Conservation (phyloP, 495 filamentous ascomycete species). For the Penicillium lagena region DNA sequence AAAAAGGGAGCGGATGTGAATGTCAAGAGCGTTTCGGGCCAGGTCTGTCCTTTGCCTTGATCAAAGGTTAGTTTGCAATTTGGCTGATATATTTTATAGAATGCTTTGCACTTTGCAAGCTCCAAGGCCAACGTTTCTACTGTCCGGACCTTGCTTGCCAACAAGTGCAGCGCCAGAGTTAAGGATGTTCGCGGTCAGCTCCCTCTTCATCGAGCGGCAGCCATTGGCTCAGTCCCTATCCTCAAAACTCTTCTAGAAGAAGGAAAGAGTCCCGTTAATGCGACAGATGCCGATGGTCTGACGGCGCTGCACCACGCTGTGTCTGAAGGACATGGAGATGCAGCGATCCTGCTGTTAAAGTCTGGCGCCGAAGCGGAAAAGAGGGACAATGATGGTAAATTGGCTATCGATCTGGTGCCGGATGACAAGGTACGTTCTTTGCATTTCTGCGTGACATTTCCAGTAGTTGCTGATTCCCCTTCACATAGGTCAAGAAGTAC, state of each 20-base stretch:
- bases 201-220: slow-evolving; percentile 84
- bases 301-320: slow-evolving; percentile 92
- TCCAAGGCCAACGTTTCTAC: slow-evolving; percentile 82
- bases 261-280: slow-evolving; percentile 72
- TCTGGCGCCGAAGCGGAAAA: slow-evolving; percentile 79
- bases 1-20: slow-evolving; percentile 78
- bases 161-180: slow-evolving; percentile 73
- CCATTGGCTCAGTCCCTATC: slow-evolving; percentile 81
- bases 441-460: slow-evolving; percentile 2
- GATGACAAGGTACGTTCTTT: slow-evolving; percentile 57
- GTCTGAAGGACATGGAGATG: slow-evolving; percentile 88
- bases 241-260: slow-evolving; percentile 72
- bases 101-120: slow-evolving; percentile 83
- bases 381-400: slow-evolving; percentile 61
- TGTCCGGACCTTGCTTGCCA: slow-evolving; percentile 67
- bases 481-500: slow-evolving; percentile 59
- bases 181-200: slow-evolving; percentile 84
- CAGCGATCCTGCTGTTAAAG: slow-evolving; percentile 74
- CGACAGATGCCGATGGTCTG: slow-evolving; percentile 74
- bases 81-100: slow-evolving; percentile 29
- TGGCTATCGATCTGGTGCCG: slow-evolving; percentile 79
- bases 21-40: slow-evolving; percentile 61
- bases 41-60: slow-evolving; percentile 30
- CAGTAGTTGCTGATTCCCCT: neutral
- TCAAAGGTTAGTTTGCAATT: no score